phyloP scores from a whole-genome alignment of 2,329 filamentous ascomycete genomes.

The Apiospora koreana region DNA sequence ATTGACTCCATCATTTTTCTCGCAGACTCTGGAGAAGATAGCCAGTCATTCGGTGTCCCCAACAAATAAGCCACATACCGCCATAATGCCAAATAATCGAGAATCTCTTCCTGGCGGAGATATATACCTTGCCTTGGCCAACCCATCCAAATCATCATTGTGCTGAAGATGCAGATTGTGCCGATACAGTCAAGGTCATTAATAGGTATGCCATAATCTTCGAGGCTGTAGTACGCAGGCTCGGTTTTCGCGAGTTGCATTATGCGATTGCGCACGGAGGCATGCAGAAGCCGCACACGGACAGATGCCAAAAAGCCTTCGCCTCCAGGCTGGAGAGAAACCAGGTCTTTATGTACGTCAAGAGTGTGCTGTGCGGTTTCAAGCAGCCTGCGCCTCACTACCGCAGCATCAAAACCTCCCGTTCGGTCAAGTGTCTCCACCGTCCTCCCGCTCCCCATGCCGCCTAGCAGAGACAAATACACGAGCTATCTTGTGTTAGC shows the following conservation, averaged over 20 bases:
- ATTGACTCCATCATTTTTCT: conserved; percentile 68
- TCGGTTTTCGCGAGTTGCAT: conserved; percentile 55
- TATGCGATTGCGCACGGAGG: conserved; percentile 66
- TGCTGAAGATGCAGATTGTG: conserved; percentile 71
- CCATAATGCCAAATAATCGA: conserved; percentile 76
- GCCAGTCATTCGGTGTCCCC: conserved; percentile 64
- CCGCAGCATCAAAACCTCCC: too few relatives aligned
- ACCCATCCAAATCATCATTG: conserved; percentile 63
- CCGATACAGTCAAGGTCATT: conserved; percentile 75
- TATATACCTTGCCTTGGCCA: conserved; percentile 74
- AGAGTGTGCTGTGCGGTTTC: conserved; percentile 78
- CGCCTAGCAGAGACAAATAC: too few relatives aligned
- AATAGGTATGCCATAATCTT: conserved; percentile 40
- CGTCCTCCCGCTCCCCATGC: too few relatives aligned
- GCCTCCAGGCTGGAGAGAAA: conserved; percentile 68
- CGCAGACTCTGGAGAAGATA: conserved; percentile 56
- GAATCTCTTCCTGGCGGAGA: conserved; percentile 60
- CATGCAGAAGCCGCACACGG: conserved; percentile 69
- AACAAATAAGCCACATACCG: conserved; percentile 72
- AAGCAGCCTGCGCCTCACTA: conserved; percentile 47
- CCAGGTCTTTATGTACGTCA: conserved; percentile 66
- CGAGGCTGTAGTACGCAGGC: conserved; percentile 64
- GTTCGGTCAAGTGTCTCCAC: too few relatives aligned
- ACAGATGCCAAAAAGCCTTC: conserved; percentile 65
- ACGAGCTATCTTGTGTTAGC: too few relatives aligned